These are phyloP conservation scores for Millerozyma miso DNA, from an alignment of 805 yeast genomes.

Conservation along the genomic window DNA sequence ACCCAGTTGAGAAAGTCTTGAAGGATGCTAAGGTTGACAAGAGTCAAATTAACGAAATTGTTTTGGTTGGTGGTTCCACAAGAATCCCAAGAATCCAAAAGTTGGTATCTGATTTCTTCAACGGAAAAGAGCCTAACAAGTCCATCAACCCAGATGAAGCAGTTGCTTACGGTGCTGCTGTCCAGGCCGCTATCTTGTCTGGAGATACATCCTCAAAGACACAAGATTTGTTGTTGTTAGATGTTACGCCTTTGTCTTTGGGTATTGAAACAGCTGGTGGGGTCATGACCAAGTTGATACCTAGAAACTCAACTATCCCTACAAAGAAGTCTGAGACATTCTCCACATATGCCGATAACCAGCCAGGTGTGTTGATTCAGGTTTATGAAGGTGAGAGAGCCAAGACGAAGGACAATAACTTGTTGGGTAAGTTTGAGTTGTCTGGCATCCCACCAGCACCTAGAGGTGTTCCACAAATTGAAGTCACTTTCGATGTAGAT, in stretches of 20 bases:
- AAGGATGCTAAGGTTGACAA: slow-evolving; percentile 88
- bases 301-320: slow-evolving; percentile 94
- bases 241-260: slow-evolving; percentile 88
- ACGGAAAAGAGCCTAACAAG: slow-evolving; percentile 94
- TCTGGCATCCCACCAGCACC: slow-evolving; percentile 88
- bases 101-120: slow-evolving; percentile 82
- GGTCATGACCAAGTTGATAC: slow-evolving; percentile 92
- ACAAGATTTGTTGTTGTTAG: slow-evolving; percentile 62
- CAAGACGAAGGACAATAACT: slow-evolving; percentile 87
- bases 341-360: slow-evolving; percentile 95
- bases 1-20: slow-evolving; percentile 93
- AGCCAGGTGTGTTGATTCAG: slow-evolving; percentile 90
- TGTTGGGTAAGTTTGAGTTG: slow-evolving; percentile 81
- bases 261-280: slow-evolving; percentile 98
- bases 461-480: slow-evolving; percentile 88
- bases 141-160: slow-evolving; percentile 99
- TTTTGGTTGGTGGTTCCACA: slow-evolving; percentile 97
- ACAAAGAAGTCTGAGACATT: slow-evolving; percentile 92
- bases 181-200: slow-evolving; percentile 95
- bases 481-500: slow-evolving; percentile 83
- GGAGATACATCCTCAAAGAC: slow-evolving; percentile 64
- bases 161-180: slow-evolving; percentile 99
- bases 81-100: slow-evolving; percentile 98
- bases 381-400: slow-evolving; percentile 97
- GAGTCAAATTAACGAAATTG: slow-evolving; percentile 89